phyloP scores from a whole-genome alignment of 2,329 filamentous ascomycete genomes.

The Nemania sp. region DNA sequence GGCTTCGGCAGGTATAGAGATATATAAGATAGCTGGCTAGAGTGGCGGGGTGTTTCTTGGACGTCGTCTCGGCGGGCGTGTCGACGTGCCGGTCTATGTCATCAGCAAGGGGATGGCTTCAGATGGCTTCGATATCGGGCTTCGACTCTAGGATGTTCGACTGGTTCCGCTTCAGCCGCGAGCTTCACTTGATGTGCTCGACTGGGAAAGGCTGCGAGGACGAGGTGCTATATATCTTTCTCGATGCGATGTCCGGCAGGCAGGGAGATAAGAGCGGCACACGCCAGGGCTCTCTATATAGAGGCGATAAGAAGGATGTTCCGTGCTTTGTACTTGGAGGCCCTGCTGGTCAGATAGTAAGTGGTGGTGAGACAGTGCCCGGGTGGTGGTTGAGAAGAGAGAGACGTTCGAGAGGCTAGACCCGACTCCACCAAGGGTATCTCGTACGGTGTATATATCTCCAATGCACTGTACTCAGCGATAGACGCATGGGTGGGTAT shows the following conservation, averaged over 20 bases:
- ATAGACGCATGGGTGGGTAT: too few relatives aligned
- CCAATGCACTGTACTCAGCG: background rate
- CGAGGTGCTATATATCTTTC: conserved; percentile 23
- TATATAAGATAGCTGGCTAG: background rate
- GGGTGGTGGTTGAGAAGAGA: background rate
- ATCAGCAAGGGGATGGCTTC: background rate
- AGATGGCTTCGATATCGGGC: background rate
- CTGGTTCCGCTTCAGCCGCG: conserved; percentile 17
- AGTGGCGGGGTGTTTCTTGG: background rate
- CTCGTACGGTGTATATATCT: too few relatives aligned
- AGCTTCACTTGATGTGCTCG: conserved; percentile 15
- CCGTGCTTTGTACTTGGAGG: conserved; percentile 10
- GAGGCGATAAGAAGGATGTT: conserved; percentile 18
- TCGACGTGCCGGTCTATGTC: conserved; percentile 11
- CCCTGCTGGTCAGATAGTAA: background rate
- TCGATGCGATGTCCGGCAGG: conserved; percentile 7
- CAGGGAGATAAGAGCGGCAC: conserved; percentile 10
- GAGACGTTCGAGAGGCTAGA: conserved; percentile 19
- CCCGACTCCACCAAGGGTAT: conserved; percentile 18
- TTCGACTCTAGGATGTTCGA: background rate
- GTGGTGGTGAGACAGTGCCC: background rate
- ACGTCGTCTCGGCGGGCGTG: background rate
- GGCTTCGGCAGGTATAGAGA: conserved; percentile 10
- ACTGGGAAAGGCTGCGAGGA: conserved; percentile 24
- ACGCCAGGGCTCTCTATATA: conserved; percentile 12